A percentile compares a stretch with the other conserved stretches of the same genome.
Evolutionary conservation across 2,329 filamentous ascomycete species (phyloP).

Genomic region (Cladophialophora yegresii): DNA sequence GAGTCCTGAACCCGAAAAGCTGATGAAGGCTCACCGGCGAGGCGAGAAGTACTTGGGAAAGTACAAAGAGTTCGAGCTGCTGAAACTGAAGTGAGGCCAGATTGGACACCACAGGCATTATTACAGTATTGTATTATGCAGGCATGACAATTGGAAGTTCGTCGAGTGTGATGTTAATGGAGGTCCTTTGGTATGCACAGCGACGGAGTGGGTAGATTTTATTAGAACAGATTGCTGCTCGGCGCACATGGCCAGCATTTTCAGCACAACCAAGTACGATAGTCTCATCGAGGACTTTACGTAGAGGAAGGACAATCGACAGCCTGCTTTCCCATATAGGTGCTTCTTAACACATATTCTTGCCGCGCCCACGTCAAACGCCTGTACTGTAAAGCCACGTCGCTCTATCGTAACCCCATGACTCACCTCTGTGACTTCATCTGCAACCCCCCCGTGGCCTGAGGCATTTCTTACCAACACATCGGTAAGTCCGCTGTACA

Average conservation of each 20-base stretch:
- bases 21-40: slow-evolving; percentile 73
- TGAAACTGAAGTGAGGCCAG: slow-evolving; percentile 56
- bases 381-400: neutral
- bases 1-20: slow-evolving; percentile 52
- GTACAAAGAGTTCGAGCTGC: slow-evolving; percentile 75
- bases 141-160: neutral
- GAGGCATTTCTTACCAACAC: neutral
- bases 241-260: neutral
- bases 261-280: neutral
- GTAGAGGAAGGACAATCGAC: neutral
- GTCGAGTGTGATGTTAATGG: neutral
- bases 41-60: slow-evolving; percentile 67
- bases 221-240: slow-evolving; percentile 1
- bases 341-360: neutral
- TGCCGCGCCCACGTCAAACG: neutral
- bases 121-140: neutral
- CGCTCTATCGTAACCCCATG: neutral
- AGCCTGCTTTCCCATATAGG: neutral
- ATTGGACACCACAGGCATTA: neutral
- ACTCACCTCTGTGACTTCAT: neutral
- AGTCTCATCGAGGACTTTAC: neutral
- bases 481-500: neutral
- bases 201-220: slow-evolving; percentile 8
- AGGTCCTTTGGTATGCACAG: slow-evolving; percentile 23
- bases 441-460: neutral